Evolutionary conservation across 805 yeast species (phyloP).

Genomic region (Wickerhamomyces hampshirensis): DNA sequence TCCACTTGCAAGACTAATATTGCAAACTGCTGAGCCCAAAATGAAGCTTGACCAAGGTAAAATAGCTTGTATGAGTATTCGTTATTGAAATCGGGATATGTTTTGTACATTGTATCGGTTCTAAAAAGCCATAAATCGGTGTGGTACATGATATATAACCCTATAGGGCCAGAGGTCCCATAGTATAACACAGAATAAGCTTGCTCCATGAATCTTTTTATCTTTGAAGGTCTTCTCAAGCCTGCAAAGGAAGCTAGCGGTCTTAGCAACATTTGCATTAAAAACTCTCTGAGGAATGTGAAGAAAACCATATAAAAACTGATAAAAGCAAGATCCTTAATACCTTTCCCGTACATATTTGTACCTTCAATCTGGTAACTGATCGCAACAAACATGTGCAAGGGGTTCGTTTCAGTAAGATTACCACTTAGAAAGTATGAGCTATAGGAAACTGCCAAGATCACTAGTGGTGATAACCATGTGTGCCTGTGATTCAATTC

Average conservation of each 20-base stretch:
- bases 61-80: slow-evolving; percentile 68
- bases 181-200: slow-evolving; percentile 79
- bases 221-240: slow-evolving; percentile 44
- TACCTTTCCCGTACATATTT: slow-evolving; percentile 82
- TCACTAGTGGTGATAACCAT: slow-evolving; percentile 65
- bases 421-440: slow-evolving; percentile 54
- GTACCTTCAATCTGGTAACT: slow-evolving; percentile 61
- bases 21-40: slow-evolving; percentile 95
- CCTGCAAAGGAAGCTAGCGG: slow-evolving; percentile 64
- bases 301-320: slow-evolving; percentile 78
- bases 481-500: slow-evolving; percentile 56
- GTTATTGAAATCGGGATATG: slow-evolving; percentile 80
- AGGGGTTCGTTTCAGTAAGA: slow-evolving; percentile 51
- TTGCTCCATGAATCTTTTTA: slow-evolving; percentile 89
- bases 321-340: slow-evolving; percentile 75
- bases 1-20: slow-evolving; percentile 81
- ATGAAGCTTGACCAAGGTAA: slow-evolving; percentile 90
- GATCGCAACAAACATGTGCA: slow-evolving; percentile 58
- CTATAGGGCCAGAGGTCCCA: slow-evolving; percentile 77
- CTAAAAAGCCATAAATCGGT: slow-evolving; percentile 88
- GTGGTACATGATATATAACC: slow-evolving; percentile 80
- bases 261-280: slow-evolving; percentile 73
- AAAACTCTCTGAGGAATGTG: slow-evolving; percentile 85
- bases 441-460: slow-evolving; percentile 36
- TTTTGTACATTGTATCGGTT: slow-evolving; percentile 72